Conservation (phyloP, 2,329 filamentous ascomycete species). For the Hymenoscyphus infarciens region DNA sequence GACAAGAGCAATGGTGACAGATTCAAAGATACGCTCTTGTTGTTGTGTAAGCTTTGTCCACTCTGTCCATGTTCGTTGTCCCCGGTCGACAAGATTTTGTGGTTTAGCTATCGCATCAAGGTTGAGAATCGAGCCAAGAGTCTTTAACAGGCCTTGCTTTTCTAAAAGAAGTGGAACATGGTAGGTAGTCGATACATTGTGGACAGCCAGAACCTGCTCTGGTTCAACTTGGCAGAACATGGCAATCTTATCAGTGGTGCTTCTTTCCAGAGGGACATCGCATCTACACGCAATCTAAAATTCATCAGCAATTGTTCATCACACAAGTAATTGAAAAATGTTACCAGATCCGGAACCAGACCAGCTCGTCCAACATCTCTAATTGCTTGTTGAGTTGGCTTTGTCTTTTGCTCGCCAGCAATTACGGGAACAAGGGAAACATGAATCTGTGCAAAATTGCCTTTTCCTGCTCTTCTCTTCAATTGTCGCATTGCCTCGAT, state of each 20-base stretch:
- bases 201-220: slow-evolving; percentile 84
- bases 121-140: slow-evolving; percentile 62
- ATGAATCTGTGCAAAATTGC: slow-evolving; percentile 81
- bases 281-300: slow-evolving; percentile 86
- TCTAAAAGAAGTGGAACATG: slow-evolving; percentile 91
- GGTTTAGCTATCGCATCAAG: slow-evolving; percentile 56
- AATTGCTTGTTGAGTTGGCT: slow-evolving; percentile 91
- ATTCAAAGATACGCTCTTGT: slow-evolving; percentile 62
- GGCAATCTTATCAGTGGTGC: slow-evolving; percentile 82
- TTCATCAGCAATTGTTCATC: slow-evolving; percentile 3
- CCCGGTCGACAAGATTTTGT: slow-evolving; percentile 55
- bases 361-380: slow-evolving; percentile 70
- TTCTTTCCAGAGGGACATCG: slow-evolving; percentile 67
- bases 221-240: slow-evolving; percentile 82
- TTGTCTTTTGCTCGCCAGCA: slow-evolving; percentile 80
- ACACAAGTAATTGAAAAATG: background rate
- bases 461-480: slow-evolving; percentile 64
- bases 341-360: slow-evolving; percentile 29
- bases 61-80: slow-evolving; percentile 52
- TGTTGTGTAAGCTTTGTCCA: slow-evolving; percentile 71
- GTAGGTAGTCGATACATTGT: slow-evolving; percentile 86
- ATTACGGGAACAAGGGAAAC: slow-evolving; percentile 80
- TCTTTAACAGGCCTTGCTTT: slow-evolving; percentile 67
- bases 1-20: slow-evolving; percentile 79
- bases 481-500: slow-evolving; percentile 83